Base-by-base conservation (phyloP, 2,329 filamentous ascomycete genomes). In the Xylariales sp. region DNA sequence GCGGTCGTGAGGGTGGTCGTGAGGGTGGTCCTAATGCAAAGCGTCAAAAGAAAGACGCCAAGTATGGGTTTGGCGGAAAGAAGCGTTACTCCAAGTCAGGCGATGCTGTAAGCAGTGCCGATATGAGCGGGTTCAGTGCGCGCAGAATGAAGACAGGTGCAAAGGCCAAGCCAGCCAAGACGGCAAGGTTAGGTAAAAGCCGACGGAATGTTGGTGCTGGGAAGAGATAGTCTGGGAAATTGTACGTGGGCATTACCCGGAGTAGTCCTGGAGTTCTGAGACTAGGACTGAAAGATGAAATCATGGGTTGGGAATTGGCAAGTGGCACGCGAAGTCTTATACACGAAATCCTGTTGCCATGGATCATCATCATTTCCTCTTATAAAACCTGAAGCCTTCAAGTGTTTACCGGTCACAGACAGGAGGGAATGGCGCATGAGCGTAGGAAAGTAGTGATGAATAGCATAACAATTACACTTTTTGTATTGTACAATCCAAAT, bases 11-110 rank as follows among this genome's bases (percentile, higher is more conserved):
- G 27, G 60, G 62, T 45, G 61, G 65, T 40, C 54, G 54, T 25
- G 52, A 51, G 27, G 55, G 59, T 27, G 58, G 55, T 17, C 62
- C 68, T 18, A 85, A 82, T 57, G 54, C 60, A 46, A 97, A 97
- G 72, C 83, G 93, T 43, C 78, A 85, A 60, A 95, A 95, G 81
- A 95, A 94, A 72, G 83, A 98, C 59, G 77, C 86, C 49, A 96
- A 95, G 69, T 97, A 83, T 61, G 93, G 93, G 17, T 95, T 91
- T 56, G 93, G 93, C 43, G 93, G 93, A 52, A 96, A 95, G 80
- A 98, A 98, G 76, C 76, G 85, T 39, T 82, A 89, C 60, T 66
- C 75, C 40, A 98, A 98, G 78, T 95, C 89, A 44, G 88, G 88
- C 50, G 90, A 96, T 63, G 89, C 90, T 33, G 59, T 76, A 45